Evolutionary conservation across 1,139 yeast genomes (phyloP), one percentile per base, ranked within the genome.

Genomic region (Pichia sp.): DNA sequence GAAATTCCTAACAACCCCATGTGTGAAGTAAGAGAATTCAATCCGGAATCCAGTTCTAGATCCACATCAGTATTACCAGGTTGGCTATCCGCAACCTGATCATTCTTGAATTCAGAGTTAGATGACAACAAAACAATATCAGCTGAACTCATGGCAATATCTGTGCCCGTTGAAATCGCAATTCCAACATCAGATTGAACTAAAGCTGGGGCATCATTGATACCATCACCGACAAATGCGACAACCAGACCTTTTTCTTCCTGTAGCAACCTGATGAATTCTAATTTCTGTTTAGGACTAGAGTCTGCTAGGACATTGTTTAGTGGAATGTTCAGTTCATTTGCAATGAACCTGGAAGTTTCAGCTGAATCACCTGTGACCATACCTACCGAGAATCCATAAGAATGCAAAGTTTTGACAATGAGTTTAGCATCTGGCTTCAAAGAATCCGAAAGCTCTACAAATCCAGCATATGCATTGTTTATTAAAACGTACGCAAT

Each of bases 191-290:
- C 86, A 0, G 97, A 86, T 49, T 82, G 77, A 0, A 88, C 95
- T 49, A 92, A 71, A 0, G 97, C 97, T 0, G 97, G 97, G 0
- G 97, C 95, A 63, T 92, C 99, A 46, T 63, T 63, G 36, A 63
- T 57, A 47, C 99, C 99, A 64, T 92, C 99, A 33, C 99, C 99
- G 33, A 92, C 82, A 71, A 94, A 88, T 2, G 92, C 95, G 36
- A 88, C 81, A 16, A 66, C 51, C 3, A 58, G 44, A 29, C 59
- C 58, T 26, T 41, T 42, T 4, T 40, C 40, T 8, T 31, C 11
- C 55, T 83, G 85, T 49, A 92, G 68, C 38, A 71, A 69, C 36
- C 67, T 66, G 29, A 92, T 78, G 29, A 87, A 72, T 35, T 74
- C 74, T 48, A 86, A 81, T 62, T 92, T 92, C 44, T 84, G 82